Percentiles rank a stretch among this genome's conserved stretches.
Conservation (phyloP, 2,329 filamentous ascomycete genomes). For the Nigrograna mackinnonii region DNA sequence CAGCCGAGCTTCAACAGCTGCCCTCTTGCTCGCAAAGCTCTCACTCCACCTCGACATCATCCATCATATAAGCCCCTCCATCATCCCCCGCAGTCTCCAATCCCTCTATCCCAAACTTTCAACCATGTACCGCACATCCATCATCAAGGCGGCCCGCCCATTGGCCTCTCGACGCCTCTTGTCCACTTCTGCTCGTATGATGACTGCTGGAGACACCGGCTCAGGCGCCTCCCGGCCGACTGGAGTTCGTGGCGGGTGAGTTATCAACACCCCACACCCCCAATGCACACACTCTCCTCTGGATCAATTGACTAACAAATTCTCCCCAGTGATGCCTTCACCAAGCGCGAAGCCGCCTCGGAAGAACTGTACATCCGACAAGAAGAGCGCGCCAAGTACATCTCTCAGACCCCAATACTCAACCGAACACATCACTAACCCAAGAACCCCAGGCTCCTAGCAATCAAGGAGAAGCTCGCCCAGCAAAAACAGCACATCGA, state of each 20-base stretch:
- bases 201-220: conserved; percentile 52
- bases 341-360: conserved; percentile 83
- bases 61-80: conserved; percentile 17
- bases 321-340: conserved; percentile 78
- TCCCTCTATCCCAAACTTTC: conserved; percentile 7
- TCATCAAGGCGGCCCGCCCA: conserved; percentile 45
- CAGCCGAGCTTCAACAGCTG: too few relatives aligned
- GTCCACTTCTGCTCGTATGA: conserved; percentile 45
- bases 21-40: conserved; percentile 6
- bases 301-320: conserved; percentile 2
- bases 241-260: conserved; percentile 42
- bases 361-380: conserved; percentile 85
- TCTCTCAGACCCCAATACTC: conserved; percentile 1
- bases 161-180: conserved; percentile 44
- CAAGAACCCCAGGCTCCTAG: conserved; percentile 61
- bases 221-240: conserved; percentile 45
- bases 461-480: conserved; percentile 69
- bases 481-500: conserved; percentile 84
- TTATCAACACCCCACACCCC: too few relatives aligned
- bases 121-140: conserved; percentile 42
- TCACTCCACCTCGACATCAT: conserved; percentile 10
- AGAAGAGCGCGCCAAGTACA: conserved; percentile 84
- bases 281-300: too few relatives aligned
- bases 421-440: conserved; percentile 16
- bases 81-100: conserved; percentile 9